A percentile compares a stretch with the other conserved stretches of the same genome.
These are phyloP conservation scores for Laguncularia racemosa DNA, from an alignment of 345 rosid genomes.

Conservation along the genomic window DNA sequence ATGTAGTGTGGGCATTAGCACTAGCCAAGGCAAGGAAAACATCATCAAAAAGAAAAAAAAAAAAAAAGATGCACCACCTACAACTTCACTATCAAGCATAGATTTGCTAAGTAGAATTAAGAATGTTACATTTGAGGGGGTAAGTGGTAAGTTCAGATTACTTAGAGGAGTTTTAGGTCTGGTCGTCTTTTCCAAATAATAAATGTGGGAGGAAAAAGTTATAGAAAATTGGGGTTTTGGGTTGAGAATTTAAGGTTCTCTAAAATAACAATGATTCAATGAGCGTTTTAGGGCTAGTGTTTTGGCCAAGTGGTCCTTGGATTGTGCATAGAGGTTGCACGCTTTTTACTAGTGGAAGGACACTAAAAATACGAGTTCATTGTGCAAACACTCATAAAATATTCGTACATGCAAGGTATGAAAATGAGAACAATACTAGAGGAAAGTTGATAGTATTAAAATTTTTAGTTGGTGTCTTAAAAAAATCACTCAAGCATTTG, in stretches of 20 bases:
- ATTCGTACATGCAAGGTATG: constrained; percentile 9
- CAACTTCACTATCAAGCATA: neutral
- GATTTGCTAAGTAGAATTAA: neutral
- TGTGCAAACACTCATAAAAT: neutral
- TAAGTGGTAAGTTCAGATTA: constrained; percentile 13
- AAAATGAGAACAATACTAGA: neutral
- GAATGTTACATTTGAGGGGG: constrained; percentile 11
- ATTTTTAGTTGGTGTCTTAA: constrained; percentile 13
- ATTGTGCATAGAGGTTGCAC: constrained; percentile 17
- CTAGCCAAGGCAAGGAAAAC: neutral
- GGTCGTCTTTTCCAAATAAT: constrained; percentile 5
- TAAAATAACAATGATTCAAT: constrained; percentile 5
- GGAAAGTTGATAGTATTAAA: constrained; percentile 7
- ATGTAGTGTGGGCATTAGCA: constrained; percentile 13
- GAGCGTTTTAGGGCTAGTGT: constrained; percentile 12
- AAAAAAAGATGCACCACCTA: neutral
- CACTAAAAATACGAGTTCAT: constrained; percentile 18
- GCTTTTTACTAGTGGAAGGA: neutral
- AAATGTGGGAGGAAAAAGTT: constrained; percentile 14
- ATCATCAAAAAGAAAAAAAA: neutral
- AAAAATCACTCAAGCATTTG: neutral
- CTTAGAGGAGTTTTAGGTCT: neutral
- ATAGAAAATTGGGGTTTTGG: constrained; percentile 16
- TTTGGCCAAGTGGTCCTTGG: constrained; percentile 19
- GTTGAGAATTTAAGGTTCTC: constrained; percentile 19